Evolutionary conservation across 306 rosid species (phyloP), one percentile per base, ranked within the genome.

Genomic region (Gastrolobium villosum): DNA sequence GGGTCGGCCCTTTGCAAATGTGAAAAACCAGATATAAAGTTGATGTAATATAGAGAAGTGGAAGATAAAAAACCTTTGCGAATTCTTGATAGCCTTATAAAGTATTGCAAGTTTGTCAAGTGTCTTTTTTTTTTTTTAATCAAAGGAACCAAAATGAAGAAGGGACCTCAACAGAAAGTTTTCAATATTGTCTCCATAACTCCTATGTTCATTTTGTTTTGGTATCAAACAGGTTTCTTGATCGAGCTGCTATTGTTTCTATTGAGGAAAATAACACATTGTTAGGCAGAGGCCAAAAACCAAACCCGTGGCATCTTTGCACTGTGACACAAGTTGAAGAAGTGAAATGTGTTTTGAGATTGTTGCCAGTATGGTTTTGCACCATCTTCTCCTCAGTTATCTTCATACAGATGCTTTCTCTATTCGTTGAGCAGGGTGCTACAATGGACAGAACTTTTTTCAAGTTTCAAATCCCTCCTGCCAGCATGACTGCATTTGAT

Each of bases 401-500:
- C 50, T 88, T 86, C 88, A 85, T 86, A 43, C 92, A 90, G 77
- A 85, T 88, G 88, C 75, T 83, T 1, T 88, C 92, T 30, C 87
- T 88, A 20, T 88, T 88, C 26, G 88, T 90, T 4, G 85, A 86
- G 59, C 92, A 90, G 65, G 92, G 92, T 5, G 86, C 89, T 0
- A 83, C 91, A 37, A 90, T 88, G 95, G 61, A 86, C 67, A 82
- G 78, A 55, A 45, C 44, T 2, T 64, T 88, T 31, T 56, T 80
- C 5, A 81, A 62, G 70, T 86, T 90, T 34, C 79, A 69, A 53
- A 79, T 88, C 55, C 95, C 89, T 68, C 92, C 91, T 0, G 91
- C 95, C 0, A 86, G 88, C 91, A 88, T 88, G 91, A 85, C 89
- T 0, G 85, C 80, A 6, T 88, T 88, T 10, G 91, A 90, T 79